These are phyloP conservation scores for Lyophyllum shimeji DNA, from an alignment of 768 basidiomycete genomes.

Conservation along the genomic window DNA sequence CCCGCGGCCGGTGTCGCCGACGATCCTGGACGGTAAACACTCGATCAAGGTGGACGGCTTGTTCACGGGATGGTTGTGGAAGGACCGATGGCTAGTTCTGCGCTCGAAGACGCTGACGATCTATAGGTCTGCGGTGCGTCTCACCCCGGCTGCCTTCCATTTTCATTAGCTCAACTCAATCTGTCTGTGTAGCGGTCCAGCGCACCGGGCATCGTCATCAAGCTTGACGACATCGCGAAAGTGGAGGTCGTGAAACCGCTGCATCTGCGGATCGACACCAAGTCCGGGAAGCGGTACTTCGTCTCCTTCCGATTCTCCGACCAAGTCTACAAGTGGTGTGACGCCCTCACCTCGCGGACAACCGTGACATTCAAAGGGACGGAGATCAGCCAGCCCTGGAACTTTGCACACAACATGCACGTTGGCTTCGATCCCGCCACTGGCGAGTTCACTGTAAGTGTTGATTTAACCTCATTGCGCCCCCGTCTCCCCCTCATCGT, in stretches of 20 bases:
- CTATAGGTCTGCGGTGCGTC: conserved; percentile 74
- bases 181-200: conserved; percentile 3
- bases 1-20: conserved; percentile 25
- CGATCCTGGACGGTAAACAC: conserved; percentile 56
- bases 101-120: conserved; percentile 64
- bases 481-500: background rate
- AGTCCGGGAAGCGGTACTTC: conserved; percentile 23
- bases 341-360: conserved; percentile 29
- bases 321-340: conserved; percentile 30
- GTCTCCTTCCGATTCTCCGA: conserved; percentile 28
- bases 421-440: conserved; percentile 30
- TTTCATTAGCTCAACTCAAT: background rate
- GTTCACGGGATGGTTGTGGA: conserved; percentile 74
- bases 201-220: conserved; percentile 15
- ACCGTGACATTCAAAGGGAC: conserved; percentile 4
- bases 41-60: conserved; percentile 73
- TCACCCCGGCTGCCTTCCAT: background rate
- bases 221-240: conserved; percentile 24
- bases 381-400: conserved; percentile 29
- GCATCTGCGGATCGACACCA: conserved; percentile 15
- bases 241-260: conserved; percentile 17
- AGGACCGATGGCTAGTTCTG: conserved; percentile 74
- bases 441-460: conserved; percentile 26
- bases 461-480: background rate
- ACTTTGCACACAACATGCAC: conserved; percentile 32